Evolutionary conservation across 371 early-diverging fungal species (phyloP), one percentile per base, ranked within the genome.

Genomic region (Mortierella sp.): DNA sequence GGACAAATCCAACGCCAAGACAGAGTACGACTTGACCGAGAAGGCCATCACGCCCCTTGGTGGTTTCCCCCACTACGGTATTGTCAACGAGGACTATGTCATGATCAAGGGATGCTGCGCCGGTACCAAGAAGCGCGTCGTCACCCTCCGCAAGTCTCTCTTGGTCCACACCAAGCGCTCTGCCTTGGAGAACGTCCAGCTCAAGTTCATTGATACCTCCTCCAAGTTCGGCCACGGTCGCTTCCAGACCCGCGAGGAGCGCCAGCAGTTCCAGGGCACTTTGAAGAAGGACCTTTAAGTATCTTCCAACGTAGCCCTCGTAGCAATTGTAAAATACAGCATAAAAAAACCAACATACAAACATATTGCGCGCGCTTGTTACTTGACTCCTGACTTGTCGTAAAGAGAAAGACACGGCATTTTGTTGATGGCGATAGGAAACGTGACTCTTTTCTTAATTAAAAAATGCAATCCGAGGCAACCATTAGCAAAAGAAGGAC

Each of bases 191-290:
- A 93, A 97, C 86, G 92, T 99, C 80, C 80, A 82, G 70, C 92
- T 99, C 86, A 94, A 94, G 92, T 99, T 99, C 90, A 96, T 99
- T 90, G 99, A 99, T 87, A 99, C 99, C 56, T 93, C 97, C 56
- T 99, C 99, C 90, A 99, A 99, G 94, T 99, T 97, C 86, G 99
- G 99, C 80, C 97, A 97, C 87, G 99, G 99, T 89, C 96, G 99
- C 82, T 99, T 99, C 99, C 99, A 99, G 90, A 99, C 99, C 81
- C 85, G 92, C 72, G 95, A 89, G 81, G 99, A 99, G 90, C 99
- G 99, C 95, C 86, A 87, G 81, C 89, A 91, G 60, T 99, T 97
- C 93, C 91, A 94, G 90, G 99, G 96, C 72, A 90, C 93, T 66
- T 92, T 94, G 90, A 95, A 95, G 93, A 93, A 92, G 91, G 92